phyloP scores from a whole-genome alignment of 345 rosid genomes.

The Linum usitatissimum region DNA sequence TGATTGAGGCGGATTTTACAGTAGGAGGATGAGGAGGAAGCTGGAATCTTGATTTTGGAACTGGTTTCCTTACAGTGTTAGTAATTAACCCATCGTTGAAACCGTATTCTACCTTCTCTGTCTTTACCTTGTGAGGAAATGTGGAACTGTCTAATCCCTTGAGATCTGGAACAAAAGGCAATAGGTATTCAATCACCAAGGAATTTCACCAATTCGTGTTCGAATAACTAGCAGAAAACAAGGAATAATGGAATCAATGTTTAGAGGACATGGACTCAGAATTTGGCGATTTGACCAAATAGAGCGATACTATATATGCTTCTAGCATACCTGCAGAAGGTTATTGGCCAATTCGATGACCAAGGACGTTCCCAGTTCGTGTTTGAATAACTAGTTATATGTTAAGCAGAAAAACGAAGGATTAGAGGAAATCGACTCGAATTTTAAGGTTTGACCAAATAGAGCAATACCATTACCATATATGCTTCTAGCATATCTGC shows the following conservation, averaged over 20 bases:
- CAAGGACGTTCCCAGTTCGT: background rate
- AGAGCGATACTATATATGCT: too few relatives aligned
- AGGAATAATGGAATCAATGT: too few relatives aligned
- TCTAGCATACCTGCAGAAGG: too few relatives aligned
- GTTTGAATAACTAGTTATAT: background rate
- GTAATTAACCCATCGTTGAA: constrained; percentile 22
- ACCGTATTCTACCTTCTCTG: constrained; percentile 29
- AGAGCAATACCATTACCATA: background rate
- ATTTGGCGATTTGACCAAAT: too few relatives aligned
- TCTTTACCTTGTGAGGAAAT: constrained; percentile 16
- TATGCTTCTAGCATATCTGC: background rate
- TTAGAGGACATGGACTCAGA: too few relatives aligned
- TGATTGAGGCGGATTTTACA: constrained; percentile 29
- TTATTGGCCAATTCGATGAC: background rate
- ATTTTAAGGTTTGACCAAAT: background rate
- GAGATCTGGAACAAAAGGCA: constrained; percentile 20
- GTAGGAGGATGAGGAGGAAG: constrained; percentile 25
- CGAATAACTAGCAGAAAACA: too few relatives aligned
- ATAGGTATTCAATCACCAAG: constrained; percentile 8
- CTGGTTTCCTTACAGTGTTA: constrained; percentile 24
- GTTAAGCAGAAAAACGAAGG: background rate
- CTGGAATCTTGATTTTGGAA: constrained; percentile 26
- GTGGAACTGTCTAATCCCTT: constrained; percentile 17
- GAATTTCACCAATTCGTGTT: background rate
- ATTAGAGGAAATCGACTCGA: background rate